Base-by-base conservation (phyloP, 352 stramenopile genomes). In the Phytophthora citricola region DNA sequence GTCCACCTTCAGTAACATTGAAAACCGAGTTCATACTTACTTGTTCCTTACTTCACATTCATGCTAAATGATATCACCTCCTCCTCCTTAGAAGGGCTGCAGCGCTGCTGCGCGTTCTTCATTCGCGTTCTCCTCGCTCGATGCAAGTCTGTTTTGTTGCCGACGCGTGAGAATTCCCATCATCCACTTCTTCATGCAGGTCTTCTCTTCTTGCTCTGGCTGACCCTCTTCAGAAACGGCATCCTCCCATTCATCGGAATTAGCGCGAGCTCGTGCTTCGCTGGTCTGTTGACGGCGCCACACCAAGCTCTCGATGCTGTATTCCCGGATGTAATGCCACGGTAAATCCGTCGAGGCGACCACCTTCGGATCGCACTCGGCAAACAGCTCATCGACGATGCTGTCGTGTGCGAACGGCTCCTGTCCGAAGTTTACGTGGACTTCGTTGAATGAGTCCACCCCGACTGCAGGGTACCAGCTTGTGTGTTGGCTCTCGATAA, bases 351-450 rank as follows among this genome's bases (percentile, higher is more conserved):
- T 50, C 17, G 73, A 49, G 9, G 44, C 50, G 10, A 75, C 41
- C 1, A 78, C 39, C 9, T 55, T 71, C 8, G 58, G 64, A 5
- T 77, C 70, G 15, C 71, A 82, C 38, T 88, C 80, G 4, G 70
- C 58, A 55, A 93, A 85, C 24, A 90, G 47, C 29, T 85, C 67
- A 34, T 91, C 83, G 4, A 80, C 74, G 31, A 88, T 71, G 15
- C 36, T 58, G 44, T 80, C 65, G 51, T 81, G 83, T 2, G 69
- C 61, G 46, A 95, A 95, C 1, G 81, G 86, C 31, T 86, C 75
- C 59, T 90, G 81, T 1, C 89, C 89, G 69, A 93, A 95, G 69
- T 97, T 97, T 11, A 96, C 76, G 22, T 85, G 74, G 12, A 96
- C 75, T 20, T 81, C 76, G 29, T 93, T 85, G 31, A 82, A 75